A percentile compares a stretch with the other conserved stretches of the same genome.
These are phyloP conservation scores for Hanseniaspora lindneri DNA, from an alignment of 805 yeast genomes.

Conservation along the genomic window DNA sequence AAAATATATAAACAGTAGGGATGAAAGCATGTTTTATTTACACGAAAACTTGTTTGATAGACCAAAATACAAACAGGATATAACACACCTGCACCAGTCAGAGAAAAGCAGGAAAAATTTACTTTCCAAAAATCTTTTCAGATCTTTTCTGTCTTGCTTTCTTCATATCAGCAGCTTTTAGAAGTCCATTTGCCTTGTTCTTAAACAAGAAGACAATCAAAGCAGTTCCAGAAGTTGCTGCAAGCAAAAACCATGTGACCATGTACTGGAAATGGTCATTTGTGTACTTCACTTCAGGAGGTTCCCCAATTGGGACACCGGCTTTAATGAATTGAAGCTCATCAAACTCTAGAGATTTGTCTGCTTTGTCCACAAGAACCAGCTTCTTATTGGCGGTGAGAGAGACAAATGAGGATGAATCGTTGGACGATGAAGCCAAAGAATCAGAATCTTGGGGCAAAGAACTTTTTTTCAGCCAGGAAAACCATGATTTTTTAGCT, in stretches of 20 bases:
- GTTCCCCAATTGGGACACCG: constrained; percentile 84
- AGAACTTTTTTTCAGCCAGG: neutral
- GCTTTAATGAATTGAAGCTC: constrained; percentile 53
- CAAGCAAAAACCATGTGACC: constrained; percentile 80
- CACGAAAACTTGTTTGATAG: neutral
- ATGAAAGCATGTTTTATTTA: no score
- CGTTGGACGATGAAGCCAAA: no score
- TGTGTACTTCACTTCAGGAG: constrained; percentile 67
- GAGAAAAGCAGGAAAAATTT: no score
- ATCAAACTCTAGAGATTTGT: constrained; percentile 33
- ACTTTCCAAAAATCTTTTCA: constrained; percentile 11
- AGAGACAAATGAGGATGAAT: constrained; percentile 14
- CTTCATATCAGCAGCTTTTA: constrained; percentile 25
- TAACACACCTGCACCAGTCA: no score
- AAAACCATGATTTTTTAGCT: neutral
- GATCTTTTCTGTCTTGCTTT: constrained; percentile 38
- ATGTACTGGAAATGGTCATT: constrained; percentile 88
- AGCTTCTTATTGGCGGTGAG: neutral
- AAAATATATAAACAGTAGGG: no score
- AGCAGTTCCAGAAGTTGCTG: constrained; percentile 42
- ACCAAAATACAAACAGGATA: neutral
- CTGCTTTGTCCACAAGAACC: constrained; percentile 2
- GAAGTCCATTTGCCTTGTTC: constrained; percentile 24
- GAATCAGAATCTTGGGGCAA: no score
- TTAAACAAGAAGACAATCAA: constrained; percentile 43